Base-by-base conservation (phyloP, 2,329 filamentous ascomycete genomes). In the Aspergillus persii region DNA sequence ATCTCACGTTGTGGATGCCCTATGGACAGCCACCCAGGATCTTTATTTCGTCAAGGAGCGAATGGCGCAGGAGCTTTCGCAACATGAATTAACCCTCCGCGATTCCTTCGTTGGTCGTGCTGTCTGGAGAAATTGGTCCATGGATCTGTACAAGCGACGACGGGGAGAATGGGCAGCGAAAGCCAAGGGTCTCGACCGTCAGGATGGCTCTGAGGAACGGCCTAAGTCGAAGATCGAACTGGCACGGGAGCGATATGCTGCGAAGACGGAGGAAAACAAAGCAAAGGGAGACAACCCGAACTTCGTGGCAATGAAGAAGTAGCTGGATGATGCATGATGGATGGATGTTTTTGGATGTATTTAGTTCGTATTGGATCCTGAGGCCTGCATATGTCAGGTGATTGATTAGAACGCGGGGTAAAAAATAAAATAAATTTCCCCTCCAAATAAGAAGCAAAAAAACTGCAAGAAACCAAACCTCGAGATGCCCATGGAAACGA, bases 51-150 rank as follows among this genome's bases (percentile, higher is more conserved):
- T 90, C 60, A 84, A 88, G 58, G 87, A 91, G 72, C 81, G 85
- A 48, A 83, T 91, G 60, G 87, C 87, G 2, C 80, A 85, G 63
- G 84, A 89, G 64, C 77, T 91, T 8, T 76, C 81, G 0, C 77
- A 82, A 56, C 81, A 84, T 57, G 88, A 90, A 69, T 72, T 78
- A n/a, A 68, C 76, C 0, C 73, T 91, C 18, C 81, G 88, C n/a
- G 86, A 89, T 58, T 87, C 84, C 1, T 84, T 82, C 39, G 81
- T 86, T 26, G 89, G 89, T 2, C 79, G 88, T 36, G 86, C 85
- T 3, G 87, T 91, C 9, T 90, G 88, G 87, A 81, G 86, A 63
- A 91, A 90, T 68, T 91, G 89, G 88, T 83, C 81, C 39, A 88
- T 91, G 84, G 89, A 91, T 73, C 74, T 89, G 5, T 91, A 88